Conservation (phyloP, 2,329 filamentous ascomycete genomes). For the Fusarium sp. region DNA sequence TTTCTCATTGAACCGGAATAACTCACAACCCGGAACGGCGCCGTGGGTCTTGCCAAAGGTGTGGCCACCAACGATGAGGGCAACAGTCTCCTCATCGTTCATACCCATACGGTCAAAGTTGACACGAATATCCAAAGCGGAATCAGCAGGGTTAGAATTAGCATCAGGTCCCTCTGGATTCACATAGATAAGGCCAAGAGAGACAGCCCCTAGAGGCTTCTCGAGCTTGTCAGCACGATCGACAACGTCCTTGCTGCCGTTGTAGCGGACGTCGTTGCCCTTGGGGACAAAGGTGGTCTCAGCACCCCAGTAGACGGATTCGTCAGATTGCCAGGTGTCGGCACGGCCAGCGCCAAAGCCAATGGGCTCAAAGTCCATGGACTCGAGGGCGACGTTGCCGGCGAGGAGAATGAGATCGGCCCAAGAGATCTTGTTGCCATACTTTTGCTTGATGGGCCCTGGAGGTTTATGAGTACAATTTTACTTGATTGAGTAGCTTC, state of each 20-base stretch:
- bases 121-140: constrained; percentile 77
- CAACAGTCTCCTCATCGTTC: constrained; percentile 85
- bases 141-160: constrained; percentile 74
- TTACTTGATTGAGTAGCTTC: fast-evolving
- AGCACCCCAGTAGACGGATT: constrained; percentile 81
- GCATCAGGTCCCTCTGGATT: constrained; percentile 84
- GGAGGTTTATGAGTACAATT: background rate
- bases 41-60: constrained; percentile 86
- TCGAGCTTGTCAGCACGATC: constrained; percentile 69
- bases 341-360: constrained; percentile 79
- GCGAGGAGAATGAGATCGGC: constrained; percentile 78
- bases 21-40: constrained; percentile 67
- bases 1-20: background rate
- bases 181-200: constrained; percentile 84
- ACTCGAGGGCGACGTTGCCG: constrained; percentile 82
- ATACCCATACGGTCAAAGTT: constrained; percentile 86
- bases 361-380: constrained; percentile 79
- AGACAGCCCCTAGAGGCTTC: constrained; percentile 72
- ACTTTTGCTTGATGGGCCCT: constrained; percentile 84
- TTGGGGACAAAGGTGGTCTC: constrained; percentile 75
- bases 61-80: constrained; percentile 82
- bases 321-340: constrained; percentile 81
- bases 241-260: constrained; percentile 65
- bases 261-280: constrained; percentile 79
- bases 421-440: constrained; percentile 86